A percentile compares a stretch with the other conserved stretches of the same genome.
Evolutionary conservation across 306 rosid species (phyloP).

Genomic region (Trifolium repens): DNA sequence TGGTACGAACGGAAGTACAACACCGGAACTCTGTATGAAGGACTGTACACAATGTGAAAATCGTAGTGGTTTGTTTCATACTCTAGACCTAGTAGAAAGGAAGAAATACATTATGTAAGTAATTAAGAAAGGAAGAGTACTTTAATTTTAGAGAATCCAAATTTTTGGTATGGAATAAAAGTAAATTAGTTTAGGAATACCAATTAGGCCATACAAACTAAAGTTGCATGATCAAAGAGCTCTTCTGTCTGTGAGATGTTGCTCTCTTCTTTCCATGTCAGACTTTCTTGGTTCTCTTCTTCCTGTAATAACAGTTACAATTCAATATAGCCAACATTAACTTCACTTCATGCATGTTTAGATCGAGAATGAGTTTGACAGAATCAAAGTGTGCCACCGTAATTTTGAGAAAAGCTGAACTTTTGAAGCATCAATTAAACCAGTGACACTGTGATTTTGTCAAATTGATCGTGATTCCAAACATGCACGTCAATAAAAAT

Average conservation of each 20-base stretch:
- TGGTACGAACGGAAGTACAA: constrained; percentile 69
- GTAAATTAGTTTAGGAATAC: constrained; percentile 14
- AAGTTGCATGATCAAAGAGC: constrained; percentile 60
- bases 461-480: background rate
- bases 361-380: background rate
- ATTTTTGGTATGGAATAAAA: background rate
- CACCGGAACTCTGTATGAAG: constrained; percentile 79
- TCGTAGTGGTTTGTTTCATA: constrained; percentile 59
- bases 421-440: background rate
- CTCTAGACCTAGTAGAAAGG: constrained; percentile 56
- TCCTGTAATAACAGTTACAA: constrained; percentile 44
- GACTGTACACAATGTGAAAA: constrained; percentile 72
- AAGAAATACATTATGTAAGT: constrained; percentile 3
- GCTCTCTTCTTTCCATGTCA: constrained; percentile 41
- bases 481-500: background rate
- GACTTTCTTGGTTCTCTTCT: constrained; percentile 36
- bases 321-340: constrained; percentile 19
- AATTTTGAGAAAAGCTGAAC: background rate
- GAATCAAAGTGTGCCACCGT: background rate
- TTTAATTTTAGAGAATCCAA: constrained; percentile 12
- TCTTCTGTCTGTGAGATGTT: constrained; percentile 49
- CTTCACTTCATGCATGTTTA: background rate
- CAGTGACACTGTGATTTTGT: background rate
- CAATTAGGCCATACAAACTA: constrained; percentile 59
- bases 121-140: background rate